Percentiles rank a stretch among this genome's conserved stretches.
Evolutionary conservation across 371 early-diverging fungal genomes (phyloP).

Genomic region (Blakeslea trispora): DNA sequence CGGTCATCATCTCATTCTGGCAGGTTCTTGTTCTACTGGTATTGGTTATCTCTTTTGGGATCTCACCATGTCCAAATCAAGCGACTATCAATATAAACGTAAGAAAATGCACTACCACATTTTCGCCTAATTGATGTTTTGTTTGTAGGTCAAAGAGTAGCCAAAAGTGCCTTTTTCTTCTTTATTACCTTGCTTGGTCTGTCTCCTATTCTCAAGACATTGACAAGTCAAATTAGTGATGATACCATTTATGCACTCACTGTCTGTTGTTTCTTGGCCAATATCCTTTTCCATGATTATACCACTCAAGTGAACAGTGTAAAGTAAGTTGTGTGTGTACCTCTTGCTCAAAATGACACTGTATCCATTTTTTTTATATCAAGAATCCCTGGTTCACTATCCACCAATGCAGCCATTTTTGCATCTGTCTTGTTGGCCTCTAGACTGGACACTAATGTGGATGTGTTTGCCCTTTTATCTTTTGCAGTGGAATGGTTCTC

Average conservation of each 20-base stretch:
- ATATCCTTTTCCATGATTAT: constrained; percentile 91
- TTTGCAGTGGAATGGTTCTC: constrained; percentile 93
- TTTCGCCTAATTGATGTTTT: too few species aligned
- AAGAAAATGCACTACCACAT: constrained; percentile 16
- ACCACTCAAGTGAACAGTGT: constrained; percentile 50
- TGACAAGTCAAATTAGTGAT: constrained; percentile 87
- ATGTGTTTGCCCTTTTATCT: constrained; percentile 87
- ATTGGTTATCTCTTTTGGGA: constrained; percentile 74
- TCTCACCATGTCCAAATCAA: constrained; percentile 50
- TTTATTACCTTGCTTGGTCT: constrained; percentile 80
- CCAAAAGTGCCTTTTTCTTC: constrained; percentile 78
- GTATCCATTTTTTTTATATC: too few species aligned
- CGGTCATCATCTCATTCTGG: constrained; percentile 60
- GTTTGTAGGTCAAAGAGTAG: constrained; percentile 55
- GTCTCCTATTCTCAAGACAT: constrained; percentile 89
- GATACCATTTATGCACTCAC: constrained; percentile 96
- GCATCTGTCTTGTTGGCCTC: constrained; percentile 95
- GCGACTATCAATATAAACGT: constrained; percentile 57
- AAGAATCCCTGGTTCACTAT: constrained; percentile 91
- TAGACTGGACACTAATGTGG: constrained; percentile 74
- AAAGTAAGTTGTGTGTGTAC: constrained; percentile 38
- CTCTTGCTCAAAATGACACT: too few species aligned
- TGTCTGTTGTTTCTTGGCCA: constrained; percentile 77
- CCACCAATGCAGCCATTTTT: constrained; percentile 95
- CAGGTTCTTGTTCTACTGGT: constrained; percentile 60